phyloP scores from a whole-genome alignment of 2,329 filamentous ascomycete genomes.

The Fusarium anguioides region DNA sequence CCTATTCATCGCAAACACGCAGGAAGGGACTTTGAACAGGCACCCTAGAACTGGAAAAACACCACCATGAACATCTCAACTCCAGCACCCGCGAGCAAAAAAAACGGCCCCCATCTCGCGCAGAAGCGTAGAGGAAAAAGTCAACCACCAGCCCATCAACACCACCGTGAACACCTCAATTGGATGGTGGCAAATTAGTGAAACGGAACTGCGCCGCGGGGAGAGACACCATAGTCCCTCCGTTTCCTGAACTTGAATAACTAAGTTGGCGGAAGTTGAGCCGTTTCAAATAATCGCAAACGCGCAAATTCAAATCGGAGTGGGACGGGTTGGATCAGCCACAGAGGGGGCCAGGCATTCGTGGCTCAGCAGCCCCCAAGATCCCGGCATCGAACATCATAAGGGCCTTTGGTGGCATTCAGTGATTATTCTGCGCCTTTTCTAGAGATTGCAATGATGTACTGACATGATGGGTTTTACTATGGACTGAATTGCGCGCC shows the following conservation, averaged over 20 bases:
- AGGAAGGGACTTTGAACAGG: constrained; percentile 15
- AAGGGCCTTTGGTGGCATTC: background rate
- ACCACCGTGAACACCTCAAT: constrained; percentile 18
- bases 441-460: background rate
- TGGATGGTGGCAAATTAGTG: constrained; percentile 21
- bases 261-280: background rate
- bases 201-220: constrained; percentile 16
- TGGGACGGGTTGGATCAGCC: constrained; percentile 1
- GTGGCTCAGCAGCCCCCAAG: constrained; percentile 16
- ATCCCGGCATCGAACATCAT: background rate
- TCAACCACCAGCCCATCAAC: constrained; percentile 12
- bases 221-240: background rate
- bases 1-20: constrained; percentile 1
- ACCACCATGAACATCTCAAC: constrained; percentile 7
- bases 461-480: too few relatives aligned
- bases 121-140: constrained; percentile 4
- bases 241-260: constrained; percentile 12
- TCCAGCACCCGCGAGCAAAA: background rate
- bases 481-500: background rate
- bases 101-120: constrained; percentile 28
- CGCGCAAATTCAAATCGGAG: constrained; percentile 8
- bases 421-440: background rate
- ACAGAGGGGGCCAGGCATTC: constrained; percentile 8
- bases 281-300: constrained; percentile 1
- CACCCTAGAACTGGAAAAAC: constrained; percentile 34